phyloP scores from a whole-genome alignment of 352 stramenopile species.

The Phytophthora quininea region DNA sequence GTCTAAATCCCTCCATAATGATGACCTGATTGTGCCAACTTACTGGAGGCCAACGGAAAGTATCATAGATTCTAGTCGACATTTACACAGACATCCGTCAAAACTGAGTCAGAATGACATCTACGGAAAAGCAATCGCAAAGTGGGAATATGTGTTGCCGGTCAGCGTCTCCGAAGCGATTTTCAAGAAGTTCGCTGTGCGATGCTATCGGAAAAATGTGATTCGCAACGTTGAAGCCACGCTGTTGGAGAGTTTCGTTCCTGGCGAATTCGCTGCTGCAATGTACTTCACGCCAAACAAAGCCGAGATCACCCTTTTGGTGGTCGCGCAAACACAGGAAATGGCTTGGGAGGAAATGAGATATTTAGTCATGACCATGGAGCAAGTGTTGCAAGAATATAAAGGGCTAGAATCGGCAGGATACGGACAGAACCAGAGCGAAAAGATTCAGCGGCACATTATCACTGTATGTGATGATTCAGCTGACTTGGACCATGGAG shows the following conservation, averaged over 20 bases:
- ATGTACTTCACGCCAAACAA: neutral
- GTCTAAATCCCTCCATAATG: no score
- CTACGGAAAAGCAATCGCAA: neutral
- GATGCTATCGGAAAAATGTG: slow-evolving; percentile 4
- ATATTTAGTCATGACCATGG: neutral
- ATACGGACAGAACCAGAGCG: neutral
- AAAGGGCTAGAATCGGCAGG: neutral
- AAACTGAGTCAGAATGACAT: neutral
- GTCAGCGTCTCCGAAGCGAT: no score
- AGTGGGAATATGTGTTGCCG: slow-evolving; percentile 1
- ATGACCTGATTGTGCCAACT: no score
- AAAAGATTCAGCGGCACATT: neutral
- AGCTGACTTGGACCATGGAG: neutral
- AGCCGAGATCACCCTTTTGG: neutral
- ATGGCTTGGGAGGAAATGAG: slow-evolving; percentile 4
- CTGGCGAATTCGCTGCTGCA: neutral
- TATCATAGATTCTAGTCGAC: no score
- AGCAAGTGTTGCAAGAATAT: neutral
- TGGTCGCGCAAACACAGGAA: neutral
- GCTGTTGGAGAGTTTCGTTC: neutral
- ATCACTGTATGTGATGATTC: no score
- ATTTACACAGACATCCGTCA: no score
- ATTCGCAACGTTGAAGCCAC: slow-evolving; percentile 2
- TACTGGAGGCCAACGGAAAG: no score
- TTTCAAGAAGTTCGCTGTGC: slow-evolving; percentile 2